Base-by-base conservation (phyloP, 2,329 filamentous ascomycete genomes). In the Colletotrichum destructivum region DNA sequence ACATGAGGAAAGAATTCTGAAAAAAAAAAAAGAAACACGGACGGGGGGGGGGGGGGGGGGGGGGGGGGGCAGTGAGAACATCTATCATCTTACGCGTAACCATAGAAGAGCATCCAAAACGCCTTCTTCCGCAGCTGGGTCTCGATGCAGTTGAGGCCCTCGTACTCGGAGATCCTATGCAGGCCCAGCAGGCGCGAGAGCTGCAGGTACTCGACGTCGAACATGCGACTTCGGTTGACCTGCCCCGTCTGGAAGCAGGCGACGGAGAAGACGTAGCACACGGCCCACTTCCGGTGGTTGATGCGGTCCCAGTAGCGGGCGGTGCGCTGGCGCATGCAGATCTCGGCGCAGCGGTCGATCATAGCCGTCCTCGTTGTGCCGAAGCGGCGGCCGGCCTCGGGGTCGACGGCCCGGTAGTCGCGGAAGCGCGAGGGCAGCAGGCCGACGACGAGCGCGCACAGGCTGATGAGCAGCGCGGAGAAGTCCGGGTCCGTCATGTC, bases 81-180 rank as follows among this genome's bases (percentile, higher is more conserved):
- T n/a, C 16, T 11, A 21, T 38, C 21, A 5, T 38, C 74, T 52
- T 44, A 77, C 75, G 74, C 73, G 42, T 78, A 81, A 1, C 73
- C 74, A 51, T 82, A 82, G 18, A 82, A 81, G 11, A 79, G 75
- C 15, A 82, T 67, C 79, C 80, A 82, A 51, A 82, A 82, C 0
- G 77, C 80, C 67, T 81, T 82, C 61, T 82, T 82, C 13, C 81
- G 74, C 3, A 82, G 72, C 52, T 82, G 81, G 0, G 76, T 78
- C 61, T 82, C 79, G 16, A 82, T 79, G 44, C 72, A 75, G 49
- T 80, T 79, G 2, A 80, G 73, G 1, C 78, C 79, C 13, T 75
- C 75, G 57, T 81, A 81, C 18, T 76, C 78, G 0, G 78, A 76
- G 0, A 81, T 75, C 3, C 75, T 73, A 61, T 82, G 81, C 2